Percentiles rank a stretch among this genome's conserved stretches.
phyloP scores from a whole-genome alignment of 306 rosid genomes.

The Lithocarpus polystachyus region DNA sequence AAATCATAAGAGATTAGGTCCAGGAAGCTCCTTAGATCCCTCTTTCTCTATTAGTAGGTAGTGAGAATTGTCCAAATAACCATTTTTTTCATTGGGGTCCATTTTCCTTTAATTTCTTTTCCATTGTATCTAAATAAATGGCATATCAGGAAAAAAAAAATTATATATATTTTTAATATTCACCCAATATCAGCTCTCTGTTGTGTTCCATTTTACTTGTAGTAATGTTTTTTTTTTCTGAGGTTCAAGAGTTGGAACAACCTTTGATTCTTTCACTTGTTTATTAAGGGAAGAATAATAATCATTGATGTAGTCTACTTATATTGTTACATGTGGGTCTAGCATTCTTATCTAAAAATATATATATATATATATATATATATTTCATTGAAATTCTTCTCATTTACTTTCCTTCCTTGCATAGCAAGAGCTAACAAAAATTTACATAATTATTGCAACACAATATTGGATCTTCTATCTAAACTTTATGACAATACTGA shows the following conservation, averaged over 20 bases:
- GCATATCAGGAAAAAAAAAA: no score
- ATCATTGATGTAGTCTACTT: background rate
- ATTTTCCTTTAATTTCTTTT: no score
- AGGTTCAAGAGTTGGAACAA: background rate
- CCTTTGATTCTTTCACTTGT: background rate
- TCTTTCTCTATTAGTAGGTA: no score
- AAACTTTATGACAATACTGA: conserved; percentile 27
- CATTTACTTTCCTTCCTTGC: background rate
- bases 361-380: background rate
- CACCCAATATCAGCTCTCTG: no score
- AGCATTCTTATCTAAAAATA: background rate
- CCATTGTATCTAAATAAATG: no score
- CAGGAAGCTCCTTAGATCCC: no score
- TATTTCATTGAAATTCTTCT: background rate
- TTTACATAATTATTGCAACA: conserved; percentile 14
- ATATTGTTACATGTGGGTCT: background rate
- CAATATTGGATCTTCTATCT: conserved; percentile 19
- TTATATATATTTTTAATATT: no score
- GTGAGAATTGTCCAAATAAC: no score
- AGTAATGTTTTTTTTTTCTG: background rate
- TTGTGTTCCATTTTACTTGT: background rate
- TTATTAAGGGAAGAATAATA: background rate
- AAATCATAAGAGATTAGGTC: no score
- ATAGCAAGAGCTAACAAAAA: background rate
- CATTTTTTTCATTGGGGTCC: no score